Percentiles rank a stretch among this genome's conserved stretches.
Conservation (phyloP, 2,329 filamentous ascomycete genomes). For the Colletotrichum sp. region DNA sequence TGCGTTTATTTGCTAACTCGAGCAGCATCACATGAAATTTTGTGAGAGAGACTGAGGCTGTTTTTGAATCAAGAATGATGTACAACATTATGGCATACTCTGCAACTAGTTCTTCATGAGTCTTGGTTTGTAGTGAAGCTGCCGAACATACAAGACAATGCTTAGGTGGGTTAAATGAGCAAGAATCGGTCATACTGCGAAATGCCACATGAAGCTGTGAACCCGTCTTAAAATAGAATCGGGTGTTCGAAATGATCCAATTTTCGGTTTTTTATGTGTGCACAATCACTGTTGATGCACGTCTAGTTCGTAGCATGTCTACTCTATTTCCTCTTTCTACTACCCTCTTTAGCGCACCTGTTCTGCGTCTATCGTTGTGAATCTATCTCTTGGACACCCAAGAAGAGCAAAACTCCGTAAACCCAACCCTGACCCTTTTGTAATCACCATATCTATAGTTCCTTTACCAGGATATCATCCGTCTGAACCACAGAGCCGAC, state of each 20-base stretch:
- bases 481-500: constrained; percentile 45
- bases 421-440: not conserved
- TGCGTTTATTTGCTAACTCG: not conserved
- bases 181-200: too few species aligned
- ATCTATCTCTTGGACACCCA: not conserved
- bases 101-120: not conserved
- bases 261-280: not conserved
- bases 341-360: not conserved
- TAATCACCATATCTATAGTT: constrained; percentile 6
- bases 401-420: not conserved
- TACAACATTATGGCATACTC: not conserved
- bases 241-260: not conserved
- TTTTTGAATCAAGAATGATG: not conserved
- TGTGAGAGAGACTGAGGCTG: not conserved
- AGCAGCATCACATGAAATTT: not conserved
- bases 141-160: too few species aligned
- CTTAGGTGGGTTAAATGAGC: too few species aligned
- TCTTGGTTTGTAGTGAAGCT: not conserved
- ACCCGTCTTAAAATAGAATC: not conserved
- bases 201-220: not conserved
- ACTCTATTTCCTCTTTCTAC: not conserved
- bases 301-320: not conserved
- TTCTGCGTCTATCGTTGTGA: not conserved
- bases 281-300: not conserved
- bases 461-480: constrained; percentile 47